Conservation (phyloP, 1,139 yeast species). For the Kluyveromyces sp. region DNA sequence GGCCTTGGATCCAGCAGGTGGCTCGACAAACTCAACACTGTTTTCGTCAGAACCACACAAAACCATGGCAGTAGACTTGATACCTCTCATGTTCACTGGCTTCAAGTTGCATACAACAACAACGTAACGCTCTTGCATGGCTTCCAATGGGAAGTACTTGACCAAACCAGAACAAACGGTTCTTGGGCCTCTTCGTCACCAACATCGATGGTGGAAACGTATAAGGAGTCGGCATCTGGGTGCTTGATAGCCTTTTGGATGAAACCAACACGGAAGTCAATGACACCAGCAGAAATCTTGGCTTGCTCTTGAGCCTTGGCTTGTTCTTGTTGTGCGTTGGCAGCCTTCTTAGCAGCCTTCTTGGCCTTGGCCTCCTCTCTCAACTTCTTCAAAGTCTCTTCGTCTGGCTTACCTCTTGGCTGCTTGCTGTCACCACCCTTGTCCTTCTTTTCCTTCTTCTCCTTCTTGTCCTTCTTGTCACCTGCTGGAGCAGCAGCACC, state of each 20-base stretch:
- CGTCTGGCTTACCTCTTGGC: constrained; percentile 43
- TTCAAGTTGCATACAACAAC: constrained; percentile 82
- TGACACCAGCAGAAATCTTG: constrained; percentile 70
- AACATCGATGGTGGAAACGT: constrained; percentile 91
- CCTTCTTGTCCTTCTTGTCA: constrained; percentile 12
- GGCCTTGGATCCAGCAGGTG: constrained; percentile 89
- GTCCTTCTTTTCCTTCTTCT: constrained; percentile 22
- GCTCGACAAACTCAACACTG: constrained; percentile 83
- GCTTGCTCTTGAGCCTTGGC: constrained; percentile 48
- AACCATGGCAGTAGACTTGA: constrained; percentile 94
- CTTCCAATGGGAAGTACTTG: constrained; percentile 66
- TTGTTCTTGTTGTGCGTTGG: constrained; percentile 48
- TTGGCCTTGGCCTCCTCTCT: constrained; percentile 64
- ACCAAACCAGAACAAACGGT: constrained; percentile 96
- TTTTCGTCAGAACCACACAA: constrained; percentile 74
- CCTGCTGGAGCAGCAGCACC: constrained; percentile 3
- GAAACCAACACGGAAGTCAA: constrained; percentile 92
- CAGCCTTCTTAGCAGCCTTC: constrained; percentile 71
- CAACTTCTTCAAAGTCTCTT: constrained; percentile 54
- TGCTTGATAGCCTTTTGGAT: constrained; percentile 94
- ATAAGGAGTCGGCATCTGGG: constrained; percentile 95
- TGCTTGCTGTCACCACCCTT: constrained; percentile 25
- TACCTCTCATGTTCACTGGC: constrained; percentile 91
- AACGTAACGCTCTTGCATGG: constrained; percentile 74
- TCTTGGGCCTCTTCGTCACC: constrained; percentile 95